Base-by-base conservation (phyloP, 192 early-diverging fungal species). In the Funneliformis mosseae region DNA sequence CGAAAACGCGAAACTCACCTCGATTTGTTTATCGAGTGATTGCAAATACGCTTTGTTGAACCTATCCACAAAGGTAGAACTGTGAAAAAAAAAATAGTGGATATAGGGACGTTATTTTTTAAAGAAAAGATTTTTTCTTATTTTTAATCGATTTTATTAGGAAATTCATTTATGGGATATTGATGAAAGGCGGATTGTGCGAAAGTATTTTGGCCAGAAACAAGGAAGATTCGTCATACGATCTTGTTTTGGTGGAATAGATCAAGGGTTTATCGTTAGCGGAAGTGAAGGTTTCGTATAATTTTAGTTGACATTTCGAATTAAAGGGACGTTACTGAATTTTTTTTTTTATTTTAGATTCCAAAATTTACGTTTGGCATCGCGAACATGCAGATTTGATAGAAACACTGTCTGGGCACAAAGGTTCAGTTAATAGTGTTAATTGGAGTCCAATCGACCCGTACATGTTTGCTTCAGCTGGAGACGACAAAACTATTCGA, bases 131-230 rank as follows among this genome's bases (percentile, higher is more conserved):
- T 33, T 33, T 3, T 5, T 43, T 16, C 25, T 72, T n/a, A n/a
- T 74, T 23, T 11, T 27, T n/a, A n/a, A 48, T 80, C 33, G 33
- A n/a, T n/a, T 33, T 33, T 33, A 33, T 50, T 83, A 96, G 81
- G 93, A 94, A 77, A 92, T 98, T 55, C 95, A 97, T 83, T 83
- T 99, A 80, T 99, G 97, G 96, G 91, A 97, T 79, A 80, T 99
- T 28, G 81, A 86, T 43, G 86, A 93, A 46, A 85, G 85, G 61
- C 82, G 85, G 42, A 83, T 97, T n/a, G 87, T 93, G 9, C 92
- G 91, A 27, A 93, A 91, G 43, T 98, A 94, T 77, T 80, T 84
- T 12, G 97, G 97, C 0, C 93, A 94, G 46, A 93, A 93, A 59
- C 97, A 98, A 83, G 94, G 92, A 0, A 83, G 88, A 9, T 98